Conservation (phyloP, 768 basidiomycete species). For the Tremella fuciformis region DNA sequence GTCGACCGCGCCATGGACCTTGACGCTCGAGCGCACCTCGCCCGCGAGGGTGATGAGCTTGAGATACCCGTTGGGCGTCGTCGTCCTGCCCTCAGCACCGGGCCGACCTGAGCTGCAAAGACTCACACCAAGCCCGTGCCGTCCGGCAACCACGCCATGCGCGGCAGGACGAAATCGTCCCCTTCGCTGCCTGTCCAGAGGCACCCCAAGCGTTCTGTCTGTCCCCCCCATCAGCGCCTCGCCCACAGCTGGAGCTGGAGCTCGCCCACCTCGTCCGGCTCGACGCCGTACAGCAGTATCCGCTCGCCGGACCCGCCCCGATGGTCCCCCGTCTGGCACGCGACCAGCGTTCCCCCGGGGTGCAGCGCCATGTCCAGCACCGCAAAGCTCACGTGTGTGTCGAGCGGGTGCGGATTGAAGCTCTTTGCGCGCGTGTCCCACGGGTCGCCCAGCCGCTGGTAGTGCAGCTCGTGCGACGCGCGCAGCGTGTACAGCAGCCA, state of each 20-base stretch:
- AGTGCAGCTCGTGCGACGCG: conserved; percentile 34
- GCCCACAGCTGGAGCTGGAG: background rate
- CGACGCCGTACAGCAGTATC: conserved; percentile 45
- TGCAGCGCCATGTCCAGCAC: conserved; percentile 47
- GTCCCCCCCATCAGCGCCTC: background rate
- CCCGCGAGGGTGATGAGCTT: conserved; percentile 39
- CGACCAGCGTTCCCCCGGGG: conserved; percentile 42
- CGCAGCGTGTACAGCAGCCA: conserved; percentile 44
- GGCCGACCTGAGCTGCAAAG: background rate
- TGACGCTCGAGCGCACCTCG: conserved; percentile 34
- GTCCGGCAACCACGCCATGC: conserved; percentile 50
- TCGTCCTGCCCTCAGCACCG: conserved; percentile 34
- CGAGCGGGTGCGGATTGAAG: conserved; percentile 50
- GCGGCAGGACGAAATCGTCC: conserved; percentile 48
- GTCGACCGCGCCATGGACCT: conserved; percentile 36
- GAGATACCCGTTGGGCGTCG: conserved; percentile 46
- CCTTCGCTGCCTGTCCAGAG: conserved; percentile 46
- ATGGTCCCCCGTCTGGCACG: conserved; percentile 51
- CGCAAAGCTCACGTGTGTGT: conserved; percentile 48
- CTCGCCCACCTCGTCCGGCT: conserved; percentile 32
- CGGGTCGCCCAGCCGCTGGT: conserved; percentile 18
- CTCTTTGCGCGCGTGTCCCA: conserved; percentile 25
- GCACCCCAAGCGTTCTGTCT: conserved; percentile 40
- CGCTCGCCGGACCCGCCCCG: conserved; percentile 44
- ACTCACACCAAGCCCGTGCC: conserved; percentile 49